Evolutionary conservation across 2,329 filamentous ascomycete genomes (phyloP).

Genomic region (Colletotrichum lini): DNA sequence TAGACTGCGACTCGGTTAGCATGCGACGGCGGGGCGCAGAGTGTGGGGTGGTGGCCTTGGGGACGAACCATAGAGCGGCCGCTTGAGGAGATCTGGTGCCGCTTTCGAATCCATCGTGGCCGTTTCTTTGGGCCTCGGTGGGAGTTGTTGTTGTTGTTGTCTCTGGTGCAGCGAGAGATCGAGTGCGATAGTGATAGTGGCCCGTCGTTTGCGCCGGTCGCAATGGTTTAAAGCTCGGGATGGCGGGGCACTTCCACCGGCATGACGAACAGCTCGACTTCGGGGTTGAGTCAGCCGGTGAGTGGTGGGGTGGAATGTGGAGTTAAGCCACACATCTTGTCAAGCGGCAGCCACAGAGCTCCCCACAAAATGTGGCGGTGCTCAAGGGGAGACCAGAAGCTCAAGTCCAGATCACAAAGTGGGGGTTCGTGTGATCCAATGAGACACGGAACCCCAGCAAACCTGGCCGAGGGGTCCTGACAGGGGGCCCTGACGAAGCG

Average conservation of each 20-base stretch:
- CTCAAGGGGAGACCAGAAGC: background rate
- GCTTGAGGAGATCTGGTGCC: conserved; percentile 61
- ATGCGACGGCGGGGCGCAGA: conserved; percentile 24
- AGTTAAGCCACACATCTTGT: conserved; percentile 3
- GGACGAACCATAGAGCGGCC: conserved; percentile 65
- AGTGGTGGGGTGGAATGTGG: background rate
- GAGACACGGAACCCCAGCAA: background rate
- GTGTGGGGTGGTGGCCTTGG: conserved; percentile 30
- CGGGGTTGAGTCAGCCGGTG: conserved; percentile 39
- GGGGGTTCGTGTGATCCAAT: background rate
- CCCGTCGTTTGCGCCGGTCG: conserved; percentile 5
- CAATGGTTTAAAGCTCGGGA: conserved; percentile 28
- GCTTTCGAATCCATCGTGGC: conserved; percentile 55
- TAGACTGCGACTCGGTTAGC: conserved; percentile 72
- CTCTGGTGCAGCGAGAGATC: background rate
- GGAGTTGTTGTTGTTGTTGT: background rate
- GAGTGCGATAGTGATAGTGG: background rate
- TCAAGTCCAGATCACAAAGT: background rate
- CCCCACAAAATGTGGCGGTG: conserved; percentile 31
- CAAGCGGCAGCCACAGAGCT: background rate
- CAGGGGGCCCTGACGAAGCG: conserved; percentile 18
- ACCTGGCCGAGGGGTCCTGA: conserved; percentile 13
- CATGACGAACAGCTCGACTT: conserved; percentile 29
- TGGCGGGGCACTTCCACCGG: conserved; percentile 18
- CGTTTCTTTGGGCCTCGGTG: background rate